Base-by-base conservation (phyloP, 345 rosid species). In the Eucalyptus cladocalyx region DNA sequence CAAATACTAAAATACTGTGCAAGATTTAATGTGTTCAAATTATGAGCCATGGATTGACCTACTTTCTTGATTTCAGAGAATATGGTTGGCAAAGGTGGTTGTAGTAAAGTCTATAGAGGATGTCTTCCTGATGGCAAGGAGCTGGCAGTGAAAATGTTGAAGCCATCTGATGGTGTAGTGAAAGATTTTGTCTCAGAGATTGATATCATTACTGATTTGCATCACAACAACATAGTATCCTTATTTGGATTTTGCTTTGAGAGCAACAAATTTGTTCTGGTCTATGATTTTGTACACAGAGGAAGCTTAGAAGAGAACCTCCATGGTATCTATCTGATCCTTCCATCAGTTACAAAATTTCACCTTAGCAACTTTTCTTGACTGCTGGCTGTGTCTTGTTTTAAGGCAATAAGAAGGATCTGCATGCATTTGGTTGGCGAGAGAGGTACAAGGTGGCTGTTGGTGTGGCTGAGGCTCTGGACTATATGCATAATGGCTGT, bases 301-400 rank as follows among this genome's bases (percentile, higher is more conserved):
- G 99, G 99, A 93, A 97, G 99, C 92, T 96, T 98, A 51, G 99
- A 98, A 90, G 99, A 97, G 89, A 97, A 96, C 88, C 96, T 98
- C 89, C 96, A 98, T 89, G 97, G 99, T 97, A 91, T 43, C 40
- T 88, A 42, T 80, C 60, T 86, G 87, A 50, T 76, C 86, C 42
- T 85, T 80, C 58, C 26, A 42, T 49, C 54, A 0, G 88, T 62
- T 58, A 30, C 24, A 10, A 86, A 37, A 26, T 45, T 42, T 19
- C 6, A 11, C n/a, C n/a, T 90, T n/a, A 91, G 50, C 53, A 8
- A 43, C 65, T 67, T 17, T 67, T 18, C 54, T 42, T 86, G 42
- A 72, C 54, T 42, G 21, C 48, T 42, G 67, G 88, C 69, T 91
- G 37, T 86, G 89, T 89, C 49, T 28, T 34, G 60, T 47, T 90